Conservation (phyloP, 1,284 basidiomycete species). For the Ganoderma multipileum region DNA sequence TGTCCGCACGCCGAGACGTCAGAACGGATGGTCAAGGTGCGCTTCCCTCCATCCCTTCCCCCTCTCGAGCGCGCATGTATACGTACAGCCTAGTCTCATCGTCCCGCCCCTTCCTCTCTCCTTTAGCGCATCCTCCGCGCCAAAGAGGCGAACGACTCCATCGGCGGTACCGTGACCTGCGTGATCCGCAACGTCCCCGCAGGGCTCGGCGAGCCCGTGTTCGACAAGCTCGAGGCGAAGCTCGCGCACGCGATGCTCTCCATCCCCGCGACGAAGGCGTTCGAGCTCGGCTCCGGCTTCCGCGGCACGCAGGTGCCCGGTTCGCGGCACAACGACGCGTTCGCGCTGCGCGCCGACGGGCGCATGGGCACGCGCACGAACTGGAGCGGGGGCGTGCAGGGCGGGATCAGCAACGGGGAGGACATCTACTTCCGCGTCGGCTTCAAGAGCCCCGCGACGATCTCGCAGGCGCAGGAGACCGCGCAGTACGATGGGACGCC, state of each 20-base stretch:
- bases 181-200: conserved; percentile 91
- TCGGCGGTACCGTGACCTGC: conserved; percentile 97
- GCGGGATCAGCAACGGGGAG: conserved; percentile 98
- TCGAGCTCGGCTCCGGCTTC: conserved; percentile 98
- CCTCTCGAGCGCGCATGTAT: background rate
- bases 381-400: conserved; percentile 98
- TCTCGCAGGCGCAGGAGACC: conserved; percentile 91
- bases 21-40: conserved; percentile 88
- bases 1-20: conserved; percentile 93
- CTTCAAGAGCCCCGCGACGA: conserved; percentile 99
- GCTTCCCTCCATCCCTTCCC: conserved; percentile 20
- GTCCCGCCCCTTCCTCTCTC: background rate
- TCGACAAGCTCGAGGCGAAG: conserved; percentile 98
- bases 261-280: conserved; percentile 98
- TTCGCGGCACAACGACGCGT: conserved; percentile 93
- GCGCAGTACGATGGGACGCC: conserved; percentile 92
- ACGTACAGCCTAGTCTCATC: background rate
- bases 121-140: conserved; percentile 93
- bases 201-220: conserved; percentile 96
- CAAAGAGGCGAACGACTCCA: conserved; percentile 91
- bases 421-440: conserved; percentile 97
- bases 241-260: conserved; percentile 98
- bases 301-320: conserved; percentile 95
- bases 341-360: conserved; percentile 74
- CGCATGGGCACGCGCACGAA: conserved; percentile 89